phyloP scores from a whole-genome alignment of 495 filamentous ascomycete genomes.

The Lasiosphaeria miniovina region DNA sequence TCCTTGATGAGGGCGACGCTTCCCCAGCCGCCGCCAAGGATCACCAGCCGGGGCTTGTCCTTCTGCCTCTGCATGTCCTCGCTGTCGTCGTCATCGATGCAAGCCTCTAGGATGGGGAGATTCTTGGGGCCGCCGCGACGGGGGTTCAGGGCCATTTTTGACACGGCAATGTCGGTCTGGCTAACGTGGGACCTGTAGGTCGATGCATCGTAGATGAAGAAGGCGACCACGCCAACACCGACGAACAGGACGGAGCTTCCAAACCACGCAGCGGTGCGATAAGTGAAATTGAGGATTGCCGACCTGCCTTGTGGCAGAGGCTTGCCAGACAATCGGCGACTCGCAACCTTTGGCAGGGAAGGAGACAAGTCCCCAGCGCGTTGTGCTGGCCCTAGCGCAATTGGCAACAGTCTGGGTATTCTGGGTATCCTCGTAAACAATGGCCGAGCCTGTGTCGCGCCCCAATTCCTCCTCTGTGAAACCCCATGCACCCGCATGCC shows the following conservation, averaged over 20 bases:
- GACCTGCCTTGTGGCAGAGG: slow-evolving; percentile 47
- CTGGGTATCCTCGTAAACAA: slow-evolving; percentile 4
- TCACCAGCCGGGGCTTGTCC: slow-evolving; percentile 86
- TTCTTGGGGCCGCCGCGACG: slow-evolving; percentile 91
- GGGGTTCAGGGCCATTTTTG: slow-evolving; percentile 76
- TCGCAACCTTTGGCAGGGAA: slow-evolving; percentile 2
- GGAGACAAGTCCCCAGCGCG: not conserved
- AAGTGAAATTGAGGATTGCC: slow-evolving; percentile 45
- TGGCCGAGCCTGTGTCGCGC: slow-evolving; percentile 6
- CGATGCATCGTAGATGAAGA: slow-evolving; percentile 92
- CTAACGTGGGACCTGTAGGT: slow-evolving; percentile 73
- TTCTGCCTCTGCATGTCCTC: slow-evolving; percentile 64
- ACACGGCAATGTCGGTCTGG: slow-evolving; percentile 71
- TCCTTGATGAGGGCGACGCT: slow-evolving; percentile 89
- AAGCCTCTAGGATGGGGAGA: slow-evolving; percentile 80
- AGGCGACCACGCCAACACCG: slow-evolving; percentile 59
- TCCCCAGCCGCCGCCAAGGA: slow-evolving; percentile 94
- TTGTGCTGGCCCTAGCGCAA: not conserved
- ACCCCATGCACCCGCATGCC: not conserved
- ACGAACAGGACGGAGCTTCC: slow-evolving; percentile 47
- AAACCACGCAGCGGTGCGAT: slow-evolving; percentile 49
- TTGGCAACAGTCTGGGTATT: not conserved
- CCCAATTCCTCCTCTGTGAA: slow-evolving; percentile 4
- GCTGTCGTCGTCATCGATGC: slow-evolving; percentile 83
- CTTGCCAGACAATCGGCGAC: slow-evolving; percentile 44